Percentiles rank a stretch among this genome's conserved stretches.
phyloP scores from a whole-genome alignment of 2,329 filamentous ascomycete genomes.

The Cercospora nicotianae region DNA sequence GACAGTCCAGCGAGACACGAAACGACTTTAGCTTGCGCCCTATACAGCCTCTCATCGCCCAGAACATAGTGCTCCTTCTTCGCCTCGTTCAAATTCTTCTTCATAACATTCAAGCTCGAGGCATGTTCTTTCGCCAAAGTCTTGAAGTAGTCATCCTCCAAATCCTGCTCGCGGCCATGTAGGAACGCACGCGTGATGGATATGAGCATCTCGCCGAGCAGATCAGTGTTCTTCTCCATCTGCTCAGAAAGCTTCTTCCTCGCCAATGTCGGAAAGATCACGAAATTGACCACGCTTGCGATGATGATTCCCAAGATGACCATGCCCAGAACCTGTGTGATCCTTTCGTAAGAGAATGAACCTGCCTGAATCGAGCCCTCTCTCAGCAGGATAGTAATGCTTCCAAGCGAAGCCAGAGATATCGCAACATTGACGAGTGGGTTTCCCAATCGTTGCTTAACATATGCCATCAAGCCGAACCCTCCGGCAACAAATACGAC shows the following conservation, averaged over 20 bases:
- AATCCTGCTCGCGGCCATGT: slow-evolving; percentile 75
- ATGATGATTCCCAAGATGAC: slow-evolving; percentile 73
- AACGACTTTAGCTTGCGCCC: slow-evolving; percentile 74
- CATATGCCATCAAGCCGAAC: slow-evolving; percentile 71
- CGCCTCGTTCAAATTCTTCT: slow-evolving; percentile 77
- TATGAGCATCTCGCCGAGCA: slow-evolving; percentile 77
- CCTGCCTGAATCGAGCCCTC: slow-evolving; percentile 83
- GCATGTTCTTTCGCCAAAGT: slow-evolving; percentile 60
- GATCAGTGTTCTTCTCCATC: slow-evolving; percentile 70
- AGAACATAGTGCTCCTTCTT: slow-evolving; percentile 85
- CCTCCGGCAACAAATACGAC: slow-evolving; percentile 83
- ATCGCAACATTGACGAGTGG: slow-evolving; percentile 59
- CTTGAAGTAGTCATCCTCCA: slow-evolving; percentile 66
- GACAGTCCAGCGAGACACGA: slow-evolving; percentile 81
- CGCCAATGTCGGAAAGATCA: slow-evolving; percentile 77
- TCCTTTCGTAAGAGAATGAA: slow-evolving; percentile 77
- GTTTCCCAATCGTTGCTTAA: slow-evolving; percentile 42
- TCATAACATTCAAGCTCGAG: slow-evolving; percentile 66
- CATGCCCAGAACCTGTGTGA: slow-evolving; percentile 80
- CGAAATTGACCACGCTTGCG: slow-evolving; percentile 71
- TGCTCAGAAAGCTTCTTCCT: slow-evolving; percentile 70
- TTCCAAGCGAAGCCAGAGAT: slow-evolving; percentile 81
- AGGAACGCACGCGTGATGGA: slow-evolving; percentile 82
- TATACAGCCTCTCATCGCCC: slow-evolving; percentile 76
- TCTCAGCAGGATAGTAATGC: slow-evolving; percentile 87